A percentile compares a stretch with the other conserved stretches of the same genome.
Evolutionary conservation across 495 filamentous ascomycete genomes (phyloP).

Genomic region (Xylaria grammica): DNA sequence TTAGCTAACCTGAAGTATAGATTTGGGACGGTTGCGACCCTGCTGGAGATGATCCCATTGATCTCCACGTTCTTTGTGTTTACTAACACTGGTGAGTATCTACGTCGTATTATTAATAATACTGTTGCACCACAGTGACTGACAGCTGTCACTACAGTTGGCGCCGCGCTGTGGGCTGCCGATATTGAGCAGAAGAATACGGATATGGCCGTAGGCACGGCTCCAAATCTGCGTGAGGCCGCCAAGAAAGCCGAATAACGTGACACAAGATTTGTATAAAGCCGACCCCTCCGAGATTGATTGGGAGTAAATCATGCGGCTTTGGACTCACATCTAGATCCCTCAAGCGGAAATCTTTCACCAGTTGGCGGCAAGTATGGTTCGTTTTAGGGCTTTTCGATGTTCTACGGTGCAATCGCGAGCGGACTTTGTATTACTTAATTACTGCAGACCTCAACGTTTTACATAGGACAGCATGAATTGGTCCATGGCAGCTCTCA

Average conservation of each 20-base stretch:
- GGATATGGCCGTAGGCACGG: slow-evolving; percentile 54
- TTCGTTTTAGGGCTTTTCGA: background rate
- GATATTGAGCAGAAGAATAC: slow-evolving; percentile 76
- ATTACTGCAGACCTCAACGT: background rate
- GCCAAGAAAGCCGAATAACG: slow-evolving; percentile 60
- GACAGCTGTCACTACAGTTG: slow-evolving; percentile 52
- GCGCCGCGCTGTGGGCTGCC: slow-evolving; percentile 91
- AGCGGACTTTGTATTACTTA: background rate
- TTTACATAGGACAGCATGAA: background rate
- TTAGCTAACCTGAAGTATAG: slow-evolving; percentile 47
- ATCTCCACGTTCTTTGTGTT: slow-evolving; percentile 85
- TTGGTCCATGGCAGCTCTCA: background rate
- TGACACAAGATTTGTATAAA: slow-evolving; percentile 24
- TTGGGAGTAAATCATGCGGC: slow-evolving; percentile 22
- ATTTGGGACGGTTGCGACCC: slow-evolving; percentile 75
- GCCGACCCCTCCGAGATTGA: slow-evolving; percentile 34
- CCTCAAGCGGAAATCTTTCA: background rate
- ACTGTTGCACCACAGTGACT: slow-evolving; percentile 20
- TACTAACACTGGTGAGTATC: slow-evolving; percentile 72
- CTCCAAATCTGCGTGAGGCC: slow-evolving; percentile 58
- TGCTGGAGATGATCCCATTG: slow-evolving; percentile 85
- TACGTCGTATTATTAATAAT: background rate
- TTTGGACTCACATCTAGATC: background rate
- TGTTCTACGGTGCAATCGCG: slow-evolving; percentile 1
- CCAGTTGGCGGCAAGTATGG: background rate